Evolutionary conservation across 192 early-diverging fungal genomes (phyloP).

Genomic region (Podila horticola): DNA sequence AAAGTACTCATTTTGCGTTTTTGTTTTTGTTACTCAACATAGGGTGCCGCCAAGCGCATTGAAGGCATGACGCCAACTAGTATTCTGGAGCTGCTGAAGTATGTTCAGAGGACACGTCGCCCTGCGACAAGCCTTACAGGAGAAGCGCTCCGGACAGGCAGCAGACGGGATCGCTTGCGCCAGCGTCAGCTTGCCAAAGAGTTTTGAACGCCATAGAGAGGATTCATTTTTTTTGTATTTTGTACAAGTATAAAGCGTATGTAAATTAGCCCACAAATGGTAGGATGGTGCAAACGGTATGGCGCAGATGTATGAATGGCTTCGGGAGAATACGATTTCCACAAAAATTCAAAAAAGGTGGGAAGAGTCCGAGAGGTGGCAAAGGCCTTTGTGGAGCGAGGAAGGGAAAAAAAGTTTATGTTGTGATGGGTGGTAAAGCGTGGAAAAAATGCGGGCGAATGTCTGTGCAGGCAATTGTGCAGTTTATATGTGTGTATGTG

Average conservation of each 20-base stretch:
- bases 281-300: no score
- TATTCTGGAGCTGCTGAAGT: constrained; percentile 74
- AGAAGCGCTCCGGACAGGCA: constrained; percentile 19
- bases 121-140: constrained; percentile 30
- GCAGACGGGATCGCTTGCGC: constrained; percentile 32
- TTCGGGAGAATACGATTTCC: no score
- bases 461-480: neutral
- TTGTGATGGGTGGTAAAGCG: neutral
- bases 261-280: no score
- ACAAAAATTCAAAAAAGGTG: no score
- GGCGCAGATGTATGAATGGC: no score
- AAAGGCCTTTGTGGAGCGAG: no score
- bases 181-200: constrained; percentile 28
- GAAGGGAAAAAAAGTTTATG: neutral
- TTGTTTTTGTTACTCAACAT: neutral
- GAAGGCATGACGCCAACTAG: constrained; percentile 83
- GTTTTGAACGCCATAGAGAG: constrained; percentile 6
- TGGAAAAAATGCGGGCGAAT: constrained; percentile 5
- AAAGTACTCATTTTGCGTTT: constrained; percentile 1
- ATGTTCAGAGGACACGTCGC: constrained; percentile 55
- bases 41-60: constrained; percentile 82
- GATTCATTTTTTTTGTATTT: neutral
- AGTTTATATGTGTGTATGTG: no score
- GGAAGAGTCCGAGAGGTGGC: no score
- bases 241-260: no score